Base-by-base conservation (phyloP, 192 early-diverging fungal genomes). In the Rhizophlyctis rosea region DNA sequence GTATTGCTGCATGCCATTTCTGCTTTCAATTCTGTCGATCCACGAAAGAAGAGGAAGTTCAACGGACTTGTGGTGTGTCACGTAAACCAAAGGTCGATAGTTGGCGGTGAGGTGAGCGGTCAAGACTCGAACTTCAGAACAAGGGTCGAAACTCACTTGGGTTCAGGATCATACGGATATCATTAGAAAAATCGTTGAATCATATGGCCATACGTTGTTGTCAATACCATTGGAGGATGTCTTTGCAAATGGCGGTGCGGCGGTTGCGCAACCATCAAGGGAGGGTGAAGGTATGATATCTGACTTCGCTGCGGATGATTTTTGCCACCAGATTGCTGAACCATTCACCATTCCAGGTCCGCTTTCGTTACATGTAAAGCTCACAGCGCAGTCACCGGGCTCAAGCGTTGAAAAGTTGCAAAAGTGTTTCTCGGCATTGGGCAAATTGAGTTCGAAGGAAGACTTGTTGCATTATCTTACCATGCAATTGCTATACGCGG, bases 41-140 rank as follows among this genome's bases (percentile, higher is more conserved):
- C 63, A 1, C 77, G 77, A 36, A 86, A 90, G 32, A 73, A 81
- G 28, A 74, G 78, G 24, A 68, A 78, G 16, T 90, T 90, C 65
- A 67, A 75, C 2, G 73, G 77, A 18, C 65, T 90, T 23, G 69
- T 84, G 16, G 81, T 90, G 4, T 94, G 91, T 35, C 87, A 93
- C 50, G 76, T 96, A 54, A 91, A 96, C 64, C 86, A 90, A 56
- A 79, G 81, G 5, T 57, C 79, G 31, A 47, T 89, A 14, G 77
- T 88, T 71, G 54, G 75, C 33, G 36, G 70, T 51, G 33, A 34
- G 30, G 56, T 9, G 39, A 56, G 21, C 21, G 52, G 32, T 27
- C 34, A 58, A 14, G 39, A 65, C n/a, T n/a, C n/a, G n/a, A n/a
- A n/a, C n/a, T n/a, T n/a, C n/a, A n/a, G n/a, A n/a, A n/a, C n/a